A percentile compares a stretch with the other conserved stretches of the same genome.
These are phyloP conservation scores for Austropuccinia psidii DNA, from an alignment of 1,284 basidiomycete species.

Conservation along the genomic window DNA sequence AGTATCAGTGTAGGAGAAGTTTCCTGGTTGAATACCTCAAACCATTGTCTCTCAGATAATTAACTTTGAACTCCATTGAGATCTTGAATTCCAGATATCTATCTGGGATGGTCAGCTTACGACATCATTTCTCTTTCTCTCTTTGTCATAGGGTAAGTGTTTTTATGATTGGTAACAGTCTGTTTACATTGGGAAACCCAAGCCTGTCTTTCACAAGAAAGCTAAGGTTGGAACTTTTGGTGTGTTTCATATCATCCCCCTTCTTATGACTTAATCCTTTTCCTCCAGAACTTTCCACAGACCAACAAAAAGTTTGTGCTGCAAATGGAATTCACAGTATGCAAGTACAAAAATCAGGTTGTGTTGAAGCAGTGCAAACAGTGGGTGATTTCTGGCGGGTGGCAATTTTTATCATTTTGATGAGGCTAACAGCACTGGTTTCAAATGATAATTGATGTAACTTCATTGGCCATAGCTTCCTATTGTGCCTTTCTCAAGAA, in stretches of 20 bases:
- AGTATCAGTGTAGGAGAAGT: too few species aligned
- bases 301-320: slow-evolving; percentile 99
- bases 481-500: too few species aligned
- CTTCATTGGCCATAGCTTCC: too few species aligned
- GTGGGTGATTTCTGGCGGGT: slow-evolving; percentile 46
- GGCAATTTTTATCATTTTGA: too few species aligned
- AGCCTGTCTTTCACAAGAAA: slow-evolving; percentile 99
- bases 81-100: background rate
- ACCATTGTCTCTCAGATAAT: too few species aligned
- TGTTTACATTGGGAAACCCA: slow-evolving; percentile 99
- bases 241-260: background rate
- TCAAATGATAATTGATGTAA: too few species aligned
- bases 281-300: slow-evolving; percentile 51
- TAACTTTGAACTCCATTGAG: too few species aligned
- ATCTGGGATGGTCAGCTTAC: background rate
- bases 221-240: slow-evolving; percentile 48
- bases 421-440: too few species aligned
- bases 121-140: background rate
- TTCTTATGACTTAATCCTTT: background rate
- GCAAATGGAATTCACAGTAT: slow-evolving; percentile 91
- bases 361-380: slow-evolving; percentile 99
- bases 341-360: slow-evolving; percentile 85
- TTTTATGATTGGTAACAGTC: slow-evolving; percentile 96
- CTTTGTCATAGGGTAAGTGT: slow-evolving; percentile 87
- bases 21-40: too few species aligned